phyloP scores from a whole-genome alignment of 2,329 filamentous ascomycete genomes.

The Fusarium veterinarium region DNA sequence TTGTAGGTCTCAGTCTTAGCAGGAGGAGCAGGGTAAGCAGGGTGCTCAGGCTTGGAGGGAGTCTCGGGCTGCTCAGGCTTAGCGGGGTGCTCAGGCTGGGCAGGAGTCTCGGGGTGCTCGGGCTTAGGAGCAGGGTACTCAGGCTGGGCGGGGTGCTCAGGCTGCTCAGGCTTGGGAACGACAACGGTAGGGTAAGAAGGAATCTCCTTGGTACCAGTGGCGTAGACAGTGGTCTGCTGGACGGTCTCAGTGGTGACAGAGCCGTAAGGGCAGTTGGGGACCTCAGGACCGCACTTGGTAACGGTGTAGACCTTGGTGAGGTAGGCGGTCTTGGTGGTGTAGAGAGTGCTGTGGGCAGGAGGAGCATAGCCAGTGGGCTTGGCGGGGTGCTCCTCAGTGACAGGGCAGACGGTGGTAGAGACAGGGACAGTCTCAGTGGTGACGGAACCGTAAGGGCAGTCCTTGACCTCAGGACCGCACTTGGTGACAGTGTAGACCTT shows the following conservation, averaged over 20 bases:
- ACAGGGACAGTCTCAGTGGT: constrained; percentile 37
- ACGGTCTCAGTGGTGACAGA: constrained; percentile 43
- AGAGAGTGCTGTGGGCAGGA: constrained; percentile 41
- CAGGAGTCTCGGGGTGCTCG: constrained; percentile 16
- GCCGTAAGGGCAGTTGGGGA: constrained; percentile 49
- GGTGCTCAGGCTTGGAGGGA: constrained; percentile 7
- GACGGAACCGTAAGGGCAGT: constrained; percentile 48
- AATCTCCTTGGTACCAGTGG: constrained; percentile 26
- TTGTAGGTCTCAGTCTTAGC: constrained; percentile 20
- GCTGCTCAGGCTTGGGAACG: constrained; percentile 23
- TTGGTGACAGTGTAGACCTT: constrained; percentile 48
- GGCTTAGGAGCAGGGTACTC: constrained; percentile 24
- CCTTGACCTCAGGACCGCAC: constrained; percentile 43
- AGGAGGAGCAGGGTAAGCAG: constrained; percentile 22
- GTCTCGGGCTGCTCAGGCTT: constrained; percentile 4
- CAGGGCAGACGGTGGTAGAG: constrained; percentile 13
- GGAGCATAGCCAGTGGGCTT: constrained; percentile 31
- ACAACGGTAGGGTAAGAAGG: constrained; percentile 37
- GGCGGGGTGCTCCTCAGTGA: constrained; percentile 24
- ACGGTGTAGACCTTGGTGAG: constrained; percentile 50
- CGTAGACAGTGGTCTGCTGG: constrained; percentile 25
- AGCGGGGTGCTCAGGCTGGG: constrained; percentile 10
- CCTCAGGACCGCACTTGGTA: constrained; percentile 46
- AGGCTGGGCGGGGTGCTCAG: constrained; percentile 12
- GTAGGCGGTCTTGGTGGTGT: constrained; percentile 48